phyloP scores from a whole-genome alignment of 768 basidiomycete species.

The Hortiboletus flavorubellus region DNA sequence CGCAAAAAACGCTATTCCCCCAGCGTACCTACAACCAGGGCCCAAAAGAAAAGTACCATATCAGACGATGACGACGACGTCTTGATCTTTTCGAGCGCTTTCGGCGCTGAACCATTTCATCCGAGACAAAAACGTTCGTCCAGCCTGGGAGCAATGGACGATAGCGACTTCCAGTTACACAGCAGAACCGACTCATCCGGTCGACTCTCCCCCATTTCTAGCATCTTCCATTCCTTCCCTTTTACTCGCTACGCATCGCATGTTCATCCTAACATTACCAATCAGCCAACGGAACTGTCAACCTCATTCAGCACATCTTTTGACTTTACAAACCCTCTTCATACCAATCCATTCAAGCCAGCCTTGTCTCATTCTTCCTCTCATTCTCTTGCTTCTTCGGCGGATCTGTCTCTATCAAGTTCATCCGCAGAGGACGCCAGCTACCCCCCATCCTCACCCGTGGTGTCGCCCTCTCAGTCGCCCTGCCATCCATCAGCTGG shows the following conservation, averaged over 20 bases:
- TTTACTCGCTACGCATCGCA: conserved; percentile 12
- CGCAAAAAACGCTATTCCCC: conserved; percentile 40
- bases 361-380: conserved; percentile 18
- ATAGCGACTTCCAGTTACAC: conserved; percentile 24
- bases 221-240: conserved; percentile 18
- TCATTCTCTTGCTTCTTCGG: conserved; percentile 11
- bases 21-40: conserved; percentile 13
- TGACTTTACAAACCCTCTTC: conserved; percentile 19
- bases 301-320: conserved; percentile 27
- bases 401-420: conserved; percentile 5
- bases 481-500: conserved; percentile 5
- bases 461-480: conserved; percentile 13
- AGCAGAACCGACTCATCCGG: conserved; percentile 10
- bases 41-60: conserved; percentile 18
- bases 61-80: conserved; percentile 51
- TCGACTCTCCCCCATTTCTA: conserved; percentile 23
- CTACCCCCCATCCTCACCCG: conserved; percentile 7
- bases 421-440: conserved; percentile 2
- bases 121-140: conserved; percentile 40
- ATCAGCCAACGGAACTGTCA: conserved; percentile 12
- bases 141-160: conserved; percentile 46
- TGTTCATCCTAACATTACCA: conserved; percentile 11
- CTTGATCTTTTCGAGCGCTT: conserved; percentile 44
- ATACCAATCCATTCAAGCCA: conserved; percentile 28
- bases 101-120: conserved; percentile 16